Evolutionary conservation across 2,329 filamentous ascomycete genomes (phyloP).

Genomic region (Xylogone sp.): DNA sequence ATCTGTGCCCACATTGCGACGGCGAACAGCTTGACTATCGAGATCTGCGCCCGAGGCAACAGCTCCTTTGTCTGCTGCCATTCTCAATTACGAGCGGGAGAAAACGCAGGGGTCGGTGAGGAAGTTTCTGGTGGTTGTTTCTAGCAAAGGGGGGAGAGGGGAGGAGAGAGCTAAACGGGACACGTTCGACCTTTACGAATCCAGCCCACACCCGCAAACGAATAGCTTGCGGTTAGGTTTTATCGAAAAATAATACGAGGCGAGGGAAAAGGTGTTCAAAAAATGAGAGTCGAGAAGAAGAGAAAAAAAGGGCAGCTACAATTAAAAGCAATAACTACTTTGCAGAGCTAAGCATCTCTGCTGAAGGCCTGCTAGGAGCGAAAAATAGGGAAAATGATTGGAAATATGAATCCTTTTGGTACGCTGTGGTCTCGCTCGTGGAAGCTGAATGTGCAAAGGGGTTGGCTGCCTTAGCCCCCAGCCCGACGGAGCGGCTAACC

Average conservation of each 20-base stretch:
- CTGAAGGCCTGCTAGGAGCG: slow-evolving; percentile 10
- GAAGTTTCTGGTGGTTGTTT: background rate
- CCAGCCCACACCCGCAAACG: background rate
- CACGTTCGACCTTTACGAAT: background rate
- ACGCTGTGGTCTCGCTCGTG: background rate
- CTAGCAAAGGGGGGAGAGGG: background rate
- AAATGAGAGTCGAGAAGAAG: slow-evolving; percentile 19
- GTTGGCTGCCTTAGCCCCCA: background rate
- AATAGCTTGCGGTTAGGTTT: background rate
- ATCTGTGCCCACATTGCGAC: slow-evolving; percentile 47
- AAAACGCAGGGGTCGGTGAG: background rate
- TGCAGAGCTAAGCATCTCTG: slow-evolving; percentile 22
- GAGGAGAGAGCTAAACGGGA: background rate
- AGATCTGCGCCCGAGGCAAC: slow-evolving; percentile 57
- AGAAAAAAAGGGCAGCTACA: slow-evolving; percentile 12
- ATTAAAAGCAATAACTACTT: slow-evolving; percentile 20
- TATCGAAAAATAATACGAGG: background rate
- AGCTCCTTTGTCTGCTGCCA: slow-evolving; percentile 43
- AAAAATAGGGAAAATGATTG: background rate
- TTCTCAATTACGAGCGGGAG: slow-evolving; percentile 10
- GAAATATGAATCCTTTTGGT: background rate
- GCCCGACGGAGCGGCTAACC: background rate
- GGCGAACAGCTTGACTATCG: slow-evolving; percentile 50
- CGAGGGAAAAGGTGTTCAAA: background rate
- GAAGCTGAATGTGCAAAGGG: background rate